Evolutionary conservation across 805 yeast genomes (phyloP), one percentile per base, ranked within the genome.

Genomic region (Saturnispora quitensis): DNA sequence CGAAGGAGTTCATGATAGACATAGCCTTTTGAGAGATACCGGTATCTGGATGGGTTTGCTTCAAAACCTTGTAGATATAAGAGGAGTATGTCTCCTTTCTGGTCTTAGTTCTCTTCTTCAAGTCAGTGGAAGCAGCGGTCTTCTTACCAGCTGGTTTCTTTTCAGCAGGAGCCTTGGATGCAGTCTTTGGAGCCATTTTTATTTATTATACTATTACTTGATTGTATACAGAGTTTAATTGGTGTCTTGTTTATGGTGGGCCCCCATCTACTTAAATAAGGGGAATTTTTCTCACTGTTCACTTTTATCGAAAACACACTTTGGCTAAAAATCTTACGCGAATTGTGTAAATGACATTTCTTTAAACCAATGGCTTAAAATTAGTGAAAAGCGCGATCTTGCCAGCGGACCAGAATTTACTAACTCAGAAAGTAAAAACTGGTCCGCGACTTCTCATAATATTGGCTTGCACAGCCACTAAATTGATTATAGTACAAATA

Each of bases 1-100:
- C 97, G 66, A 91, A 91, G 43, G 97, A 91, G 86, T 91, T 91
- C 91, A 91, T 84, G 73, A 91, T 91, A 61, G 96, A 89, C 96
- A 91, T 91, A 60, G 98, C 96, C 73, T 89, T 87, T 77, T 89
- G 96, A 65, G 98, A 90, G 72, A 91, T 91, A 88, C 97, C 98
- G 58, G 98, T 91, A 74, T 91, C 97, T 74, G 97, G 98, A 77
- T 91, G 98, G 58, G 97, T 90, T 81, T 91, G 97, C 77, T 90
- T 90, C 72, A 91, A 85, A 62, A 90, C 97, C 77, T 91, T 91
- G 93, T 90, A 91, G 72, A 91, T 91, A 78, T 91, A 91, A 58
- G 97, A 89, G 60, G 96, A 89, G 81, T 89, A 91, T 60, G 97
- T 89, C 78, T 91, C 97, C 86, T 89, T 89, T 84, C 97, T 89